Conservation (phyloP, 805 yeast genomes). For the Priceomyces carsonii region DNA sequence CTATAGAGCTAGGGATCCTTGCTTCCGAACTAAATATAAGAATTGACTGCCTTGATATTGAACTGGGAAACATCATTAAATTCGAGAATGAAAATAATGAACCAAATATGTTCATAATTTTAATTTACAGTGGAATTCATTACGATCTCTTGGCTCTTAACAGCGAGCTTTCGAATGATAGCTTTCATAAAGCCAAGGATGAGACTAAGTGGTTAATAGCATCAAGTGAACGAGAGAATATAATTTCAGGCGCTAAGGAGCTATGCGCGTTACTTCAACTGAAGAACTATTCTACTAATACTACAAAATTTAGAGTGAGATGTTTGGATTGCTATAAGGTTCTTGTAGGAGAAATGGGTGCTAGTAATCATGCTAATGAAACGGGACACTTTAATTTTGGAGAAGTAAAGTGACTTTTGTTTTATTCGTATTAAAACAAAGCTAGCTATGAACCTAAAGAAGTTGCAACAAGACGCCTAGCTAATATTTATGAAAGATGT, state of each 20-base stretch:
- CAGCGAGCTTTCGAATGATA: constrained; percentile 13
- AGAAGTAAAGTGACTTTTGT: constrained; percentile 47
- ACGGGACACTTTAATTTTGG: constrained; percentile 67
- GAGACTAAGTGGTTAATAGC: constrained; percentile 42
- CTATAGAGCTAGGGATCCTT: constrained; percentile 68
- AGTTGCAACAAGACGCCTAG: no score
- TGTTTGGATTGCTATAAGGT: constrained; percentile 56
- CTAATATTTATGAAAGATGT: no score
- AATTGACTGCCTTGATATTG: constrained; percentile 65
- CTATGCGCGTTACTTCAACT: constrained; percentile 48
- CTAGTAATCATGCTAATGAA: constrained; percentile 59
- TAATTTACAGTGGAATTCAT: constrained; percentile 71
- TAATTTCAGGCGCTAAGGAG: constrained; percentile 37
- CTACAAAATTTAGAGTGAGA: constrained; percentile 54
- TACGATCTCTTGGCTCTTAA: constrained; percentile 62
- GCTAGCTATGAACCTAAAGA: no score
- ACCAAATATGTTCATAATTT: constrained; percentile 45
- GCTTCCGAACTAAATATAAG: constrained; percentile 51
- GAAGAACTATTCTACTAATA: constrained; percentile 64
- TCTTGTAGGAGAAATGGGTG: constrained; percentile 64
- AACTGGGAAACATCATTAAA: constrained; percentile 55
- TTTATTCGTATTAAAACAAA: no score
- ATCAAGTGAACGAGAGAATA: constrained; percentile 26
- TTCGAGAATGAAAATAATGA: constrained; percentile 43
- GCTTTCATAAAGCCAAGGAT: constrained; percentile 31